Percentiles rank a stretch among this genome's conserved stretches.
These are phyloP conservation scores for Pseudophaeomoniella oleicola DNA, from an alignment of 2,329 filamentous ascomycete genomes.

Conservation along the genomic window DNA sequence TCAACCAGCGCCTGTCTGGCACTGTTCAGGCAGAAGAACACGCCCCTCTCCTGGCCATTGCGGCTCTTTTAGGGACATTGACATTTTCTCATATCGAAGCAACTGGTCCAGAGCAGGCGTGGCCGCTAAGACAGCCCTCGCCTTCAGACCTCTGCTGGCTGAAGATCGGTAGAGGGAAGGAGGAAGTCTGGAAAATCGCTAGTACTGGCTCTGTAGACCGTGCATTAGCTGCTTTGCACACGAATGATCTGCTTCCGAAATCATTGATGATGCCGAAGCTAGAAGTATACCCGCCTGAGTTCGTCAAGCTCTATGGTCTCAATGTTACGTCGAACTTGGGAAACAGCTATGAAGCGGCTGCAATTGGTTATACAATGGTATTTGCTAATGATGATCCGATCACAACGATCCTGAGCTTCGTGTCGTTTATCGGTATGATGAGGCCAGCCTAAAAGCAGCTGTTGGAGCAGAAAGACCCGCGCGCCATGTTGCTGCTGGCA, in stretches of 20 bases:
- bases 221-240: constrained; percentile 14
- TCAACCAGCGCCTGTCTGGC: constrained; percentile 22
- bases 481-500: constrained; percentile 39
- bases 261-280: too few relatives aligned
- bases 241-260: constrained; percentile 17
- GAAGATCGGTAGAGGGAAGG: constrained; percentile 41
- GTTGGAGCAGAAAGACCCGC: constrained; percentile 35
- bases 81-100: constrained; percentile 27
- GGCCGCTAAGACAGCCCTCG: constrained; percentile 36
- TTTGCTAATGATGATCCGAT: too few relatives aligned
- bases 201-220: constrained; percentile 34
- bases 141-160: constrained; percentile 42
- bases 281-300: constrained; percentile 14
- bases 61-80: constrained; percentile 26
- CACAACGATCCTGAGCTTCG: constrained; percentile 29
- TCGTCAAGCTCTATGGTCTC: constrained; percentile 22
- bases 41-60: constrained; percentile 33
- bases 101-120: constrained; percentile 29
- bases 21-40: constrained; percentile 20
- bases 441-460: constrained; percentile 28
- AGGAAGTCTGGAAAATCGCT: constrained; percentile 35
- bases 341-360: too few relatives aligned
- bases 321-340: constrained; percentile 13
- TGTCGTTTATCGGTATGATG: constrained; percentile 33
- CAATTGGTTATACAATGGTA: too few relatives aligned